Evolutionary conservation across 2,329 filamentous ascomycete species (phyloP).

Genomic region (Tolypocladium paradoxum): DNA sequence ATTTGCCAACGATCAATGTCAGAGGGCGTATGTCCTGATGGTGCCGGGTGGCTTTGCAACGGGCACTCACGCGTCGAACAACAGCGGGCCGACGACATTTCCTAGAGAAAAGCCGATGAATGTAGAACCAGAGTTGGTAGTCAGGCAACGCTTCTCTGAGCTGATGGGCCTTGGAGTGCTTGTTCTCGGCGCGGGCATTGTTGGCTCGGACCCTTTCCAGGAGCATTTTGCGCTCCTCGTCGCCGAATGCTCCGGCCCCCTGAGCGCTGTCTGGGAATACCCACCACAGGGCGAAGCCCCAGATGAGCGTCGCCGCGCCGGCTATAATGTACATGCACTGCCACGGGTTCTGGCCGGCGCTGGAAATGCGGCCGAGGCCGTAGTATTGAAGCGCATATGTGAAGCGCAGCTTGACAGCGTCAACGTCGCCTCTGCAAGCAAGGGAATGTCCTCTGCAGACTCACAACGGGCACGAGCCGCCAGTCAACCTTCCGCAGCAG

Average conservation of each 20-base stretch:
- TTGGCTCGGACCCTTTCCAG: constrained; percentile 16
- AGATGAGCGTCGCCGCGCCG: constrained; percentile 17
- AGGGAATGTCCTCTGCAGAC: constrained; percentile 1
- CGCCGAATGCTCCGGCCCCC: constrained; percentile 17
- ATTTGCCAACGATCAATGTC: no score
- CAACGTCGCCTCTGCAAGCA: no score
- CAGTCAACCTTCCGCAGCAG: constrained; percentile 11
- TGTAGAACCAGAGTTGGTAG: constrained; percentile 19
- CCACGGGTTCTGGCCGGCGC: constrained; percentile 16
- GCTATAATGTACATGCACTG: constrained; percentile 25
- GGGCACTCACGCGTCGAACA: constrained; percentile 18
- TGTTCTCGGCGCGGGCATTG: constrained; percentile 16
- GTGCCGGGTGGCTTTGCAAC: no score
- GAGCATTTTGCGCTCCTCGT: constrained; percentile 12
- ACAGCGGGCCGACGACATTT: constrained; percentile 20
- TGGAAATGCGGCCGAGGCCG: constrained; percentile 20
- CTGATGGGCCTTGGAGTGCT: constrained; percentile 15
- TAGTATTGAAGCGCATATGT: constrained; percentile 22
- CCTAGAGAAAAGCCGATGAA: constrained; percentile 23
- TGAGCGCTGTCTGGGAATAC: constrained; percentile 19
- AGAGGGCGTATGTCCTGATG: no score
- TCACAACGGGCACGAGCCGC: constrained; percentile 13
- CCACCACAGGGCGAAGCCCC: constrained; percentile 14
- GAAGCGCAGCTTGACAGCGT: constrained; percentile 10
- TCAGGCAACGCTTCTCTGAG: constrained; percentile 15